Conservation (phyloP, 2,329 filamentous ascomycete genomes). For the Fusarium pseudocircinatum region DNA sequence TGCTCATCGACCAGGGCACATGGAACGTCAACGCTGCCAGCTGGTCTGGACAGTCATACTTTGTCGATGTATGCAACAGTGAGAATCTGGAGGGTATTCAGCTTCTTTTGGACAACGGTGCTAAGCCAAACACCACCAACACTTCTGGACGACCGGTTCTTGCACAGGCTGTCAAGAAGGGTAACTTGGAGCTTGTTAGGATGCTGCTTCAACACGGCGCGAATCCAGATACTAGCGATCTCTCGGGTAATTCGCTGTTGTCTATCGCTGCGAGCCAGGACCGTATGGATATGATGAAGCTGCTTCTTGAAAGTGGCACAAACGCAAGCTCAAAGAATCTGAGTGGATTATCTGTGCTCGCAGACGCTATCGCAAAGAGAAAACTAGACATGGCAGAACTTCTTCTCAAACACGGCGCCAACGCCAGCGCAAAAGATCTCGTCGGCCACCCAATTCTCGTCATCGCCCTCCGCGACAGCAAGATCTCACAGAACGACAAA, state of each 20-base stretch:
- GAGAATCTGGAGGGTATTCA: constrained; percentile 41
- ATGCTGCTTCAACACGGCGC: constrained; percentile 50
- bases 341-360: constrained; percentile 47
- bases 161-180: constrained; percentile 43
- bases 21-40: constrained; percentile 44
- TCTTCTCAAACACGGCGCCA: constrained; percentile 48
- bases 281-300: constrained; percentile 44
- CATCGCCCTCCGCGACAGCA: constrained; percentile 42
- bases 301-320: constrained; percentile 50
- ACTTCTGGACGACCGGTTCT: constrained; percentile 43
- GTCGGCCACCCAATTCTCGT: constrained; percentile 47
- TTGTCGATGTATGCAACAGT: constrained; percentile 43
- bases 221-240: constrained; percentile 43
- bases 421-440: constrained; percentile 46
- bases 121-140: constrained; percentile 42
- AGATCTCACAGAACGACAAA: constrained; percentile 40
- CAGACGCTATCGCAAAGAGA: constrained; percentile 46
- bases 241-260: constrained; percentile 46
- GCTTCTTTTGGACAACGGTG: constrained; percentile 46
- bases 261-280: constrained; percentile 43
- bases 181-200: constrained; percentile 41
- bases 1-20: constrained; percentile 46
- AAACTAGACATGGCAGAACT: constrained; percentile 46
- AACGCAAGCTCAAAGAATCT: constrained; percentile 43
- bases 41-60: constrained; percentile 44